Evolutionary conservation across 306 rosid genomes (phyloP).

Genomic region (Quercus agrifolia): DNA sequence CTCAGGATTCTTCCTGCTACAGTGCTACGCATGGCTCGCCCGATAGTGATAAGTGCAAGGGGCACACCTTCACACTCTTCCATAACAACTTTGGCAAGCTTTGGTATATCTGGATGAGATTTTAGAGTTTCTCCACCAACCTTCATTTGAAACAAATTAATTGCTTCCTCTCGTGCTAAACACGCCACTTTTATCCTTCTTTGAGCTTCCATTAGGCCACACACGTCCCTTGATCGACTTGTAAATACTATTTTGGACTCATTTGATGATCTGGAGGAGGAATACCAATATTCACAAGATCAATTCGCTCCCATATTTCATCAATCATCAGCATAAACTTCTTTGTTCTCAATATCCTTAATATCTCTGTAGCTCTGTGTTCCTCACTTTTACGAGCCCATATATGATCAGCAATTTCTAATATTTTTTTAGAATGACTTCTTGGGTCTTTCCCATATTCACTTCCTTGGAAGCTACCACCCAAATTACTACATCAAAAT

Average conservation of each 20-base stretch:
- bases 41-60: too few relatives aligned
- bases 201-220: background rate
- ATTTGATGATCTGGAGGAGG: background rate
- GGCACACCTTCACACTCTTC: too few relatives aligned
- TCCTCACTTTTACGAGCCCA: too few relatives aligned
- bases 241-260: background rate
- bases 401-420: too few relatives aligned
- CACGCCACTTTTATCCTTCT: background rate
- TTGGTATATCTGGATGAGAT: background rate
- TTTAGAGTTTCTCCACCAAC: constrained; percentile 1
- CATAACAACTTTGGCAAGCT: background rate
- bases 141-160: background rate
- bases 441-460: too few relatives aligned
- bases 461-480: too few relatives aligned
- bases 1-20: background rate
- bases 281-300: background rate
- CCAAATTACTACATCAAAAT: too few relatives aligned
- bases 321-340: background rate
- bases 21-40: too few relatives aligned
- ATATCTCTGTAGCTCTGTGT: background rate
- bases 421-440: too few relatives aligned
- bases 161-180: background rate
- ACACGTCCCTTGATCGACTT: background rate
- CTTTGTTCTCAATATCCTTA: background rate
- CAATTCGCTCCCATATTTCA: background rate